Base-by-base conservation (phyloP, 495 filamentous ascomycete genomes). In the Acidiella bohemica region DNA sequence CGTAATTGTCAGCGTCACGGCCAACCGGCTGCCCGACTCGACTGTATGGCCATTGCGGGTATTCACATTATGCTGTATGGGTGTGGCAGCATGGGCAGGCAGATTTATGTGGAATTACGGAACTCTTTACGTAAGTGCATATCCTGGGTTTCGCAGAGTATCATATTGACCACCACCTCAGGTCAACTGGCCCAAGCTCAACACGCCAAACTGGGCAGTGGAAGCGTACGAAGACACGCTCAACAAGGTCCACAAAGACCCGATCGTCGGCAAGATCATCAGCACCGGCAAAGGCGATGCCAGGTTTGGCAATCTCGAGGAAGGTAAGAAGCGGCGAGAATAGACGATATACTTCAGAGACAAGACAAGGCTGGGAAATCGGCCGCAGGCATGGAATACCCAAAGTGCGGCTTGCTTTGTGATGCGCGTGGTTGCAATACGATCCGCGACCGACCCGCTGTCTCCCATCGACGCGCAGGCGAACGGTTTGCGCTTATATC, bases 141-240 rank as follows among this genome's bases (percentile, higher is more conserved):
- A 22, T 27, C 4, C n/a, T 5, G 12, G 9, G 8, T 11, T 48
- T 27, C 25, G 22, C 13, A 26, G 13, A 24, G 21, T 34, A 48
- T 59, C 39, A 61, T n/a, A n/a, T n/a, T n/a, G n/a, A n/a, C n/a
- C n/a, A n/a, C n/a, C n/a, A n/a, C n/a, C n/a, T 23, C 28, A 93
- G 85, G 85, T 97, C 21, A 92, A 88, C 61, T 97, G 90, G 90
- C 90, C 90, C 13, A 93, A 90, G 55, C 72, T 97, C 4, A 93
- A 90, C 49, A 83, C 83, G 5, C 78, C 84, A 6, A 71, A 78
- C 3, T 87, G 75, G 61, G 88, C 81, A 1, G 71, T 72, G 1
- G 92, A 97, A 56, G 83, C 85, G 8, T 90, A 86, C 50, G 79
- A 88, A 46, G 88, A 96, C 54, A 79, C 85, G 18, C 71, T 93